A percentile compares a stretch with the other conserved stretches of the same genome.
phyloP scores from a whole-genome alignment of 352 stramenopile genomes.

The Thalassiosira mediterranea region DNA sequence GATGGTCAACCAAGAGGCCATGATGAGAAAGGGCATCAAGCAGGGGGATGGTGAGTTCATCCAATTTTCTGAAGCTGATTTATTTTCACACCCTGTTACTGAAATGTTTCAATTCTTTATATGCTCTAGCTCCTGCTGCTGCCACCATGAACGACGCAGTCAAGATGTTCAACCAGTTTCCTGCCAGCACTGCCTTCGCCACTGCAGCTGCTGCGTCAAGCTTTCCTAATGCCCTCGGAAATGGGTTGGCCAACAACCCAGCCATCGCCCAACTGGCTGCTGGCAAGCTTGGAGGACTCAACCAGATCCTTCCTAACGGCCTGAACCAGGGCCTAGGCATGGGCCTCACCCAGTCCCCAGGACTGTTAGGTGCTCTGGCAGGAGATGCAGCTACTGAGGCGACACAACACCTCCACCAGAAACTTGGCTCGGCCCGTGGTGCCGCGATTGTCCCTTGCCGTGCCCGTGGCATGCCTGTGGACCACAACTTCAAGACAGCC shows the following conservation, averaged over 20 bases:
- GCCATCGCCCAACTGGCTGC: neutral
- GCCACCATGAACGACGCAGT: slow-evolving; percentile 4
- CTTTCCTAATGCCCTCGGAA: neutral
- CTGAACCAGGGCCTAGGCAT: neutral
- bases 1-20: slow-evolving; percentile 24
- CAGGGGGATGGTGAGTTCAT: neutral
- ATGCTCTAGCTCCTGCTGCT: neutral
- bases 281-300: neutral
- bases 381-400: neutral
- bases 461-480: slow-evolving; percentile 76
- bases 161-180: slow-evolving; percentile 25
- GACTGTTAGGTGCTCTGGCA: neutral
- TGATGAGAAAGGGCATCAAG: slow-evolving; percentile 31
- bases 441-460: slow-evolving; percentile 77
- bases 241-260: neutral
- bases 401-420: slow-evolving; percentile 11
- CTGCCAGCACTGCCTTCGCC: neutral
- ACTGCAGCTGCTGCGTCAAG: neutral
- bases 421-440: slow-evolving; percentile 19
- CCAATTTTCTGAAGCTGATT: too few species aligned
- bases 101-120: neutral
- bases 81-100: too few species aligned
- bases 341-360: neutral
- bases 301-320: neutral
- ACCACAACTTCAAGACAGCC: slow-evolving; percentile 82